phyloP scores from a whole-genome alignment of 331 rosid genomes.

The Quercus tomentella region DNA sequence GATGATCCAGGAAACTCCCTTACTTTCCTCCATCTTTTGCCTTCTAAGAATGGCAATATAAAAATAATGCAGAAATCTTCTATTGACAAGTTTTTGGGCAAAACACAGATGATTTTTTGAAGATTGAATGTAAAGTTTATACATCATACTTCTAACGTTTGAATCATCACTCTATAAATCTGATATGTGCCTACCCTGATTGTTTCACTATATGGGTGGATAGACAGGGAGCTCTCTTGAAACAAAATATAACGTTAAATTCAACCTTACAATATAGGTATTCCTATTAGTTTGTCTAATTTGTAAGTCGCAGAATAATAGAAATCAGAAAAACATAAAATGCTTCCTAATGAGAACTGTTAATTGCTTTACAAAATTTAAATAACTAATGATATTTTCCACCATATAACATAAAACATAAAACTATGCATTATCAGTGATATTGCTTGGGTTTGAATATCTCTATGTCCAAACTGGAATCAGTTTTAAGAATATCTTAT shows the following conservation, averaged over 20 bases:
- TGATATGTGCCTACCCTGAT: neutral
- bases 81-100: neutral
- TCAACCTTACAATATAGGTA: neutral
- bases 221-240: neutral
- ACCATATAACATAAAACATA: no score
- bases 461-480: no score
- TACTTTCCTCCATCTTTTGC: neutral
- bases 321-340: neutral
- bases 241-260: neutral
- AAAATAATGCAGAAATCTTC: neutral
- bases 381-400: no score
- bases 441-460: no score
- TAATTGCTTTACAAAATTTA: no score
- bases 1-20: neutral
- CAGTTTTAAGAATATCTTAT: no score
- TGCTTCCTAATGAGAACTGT: neutral
- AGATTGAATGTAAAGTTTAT: neutral
- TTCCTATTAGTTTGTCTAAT: neutral
- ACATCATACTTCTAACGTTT: neutral
- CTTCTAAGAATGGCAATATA: neutral
- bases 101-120: neutral
- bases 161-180: neutral
- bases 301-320: neutral
- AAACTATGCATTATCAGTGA: no score
- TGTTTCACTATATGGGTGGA: neutral